Percentiles rank a stretch among this genome's conserved stretches.
Conservation (phyloP, 768 basidiomycete genomes). For the Rhizopogon vesiculosus region DNA sequence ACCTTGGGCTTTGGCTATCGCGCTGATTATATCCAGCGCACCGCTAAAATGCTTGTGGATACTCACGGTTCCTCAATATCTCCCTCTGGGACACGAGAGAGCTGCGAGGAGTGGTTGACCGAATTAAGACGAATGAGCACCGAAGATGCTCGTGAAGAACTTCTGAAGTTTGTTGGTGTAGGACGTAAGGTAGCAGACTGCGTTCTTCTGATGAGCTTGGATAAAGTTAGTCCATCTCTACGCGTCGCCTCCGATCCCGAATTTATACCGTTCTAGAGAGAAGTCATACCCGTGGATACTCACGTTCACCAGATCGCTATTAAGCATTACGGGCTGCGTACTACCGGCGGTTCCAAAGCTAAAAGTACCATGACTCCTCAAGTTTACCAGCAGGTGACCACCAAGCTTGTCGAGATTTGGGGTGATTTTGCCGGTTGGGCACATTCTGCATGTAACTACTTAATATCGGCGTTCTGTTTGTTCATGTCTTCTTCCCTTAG, state of each 20-base stretch:
- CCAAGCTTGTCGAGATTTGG: slow-evolving; percentile 63
- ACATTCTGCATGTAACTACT: slow-evolving; percentile 55
- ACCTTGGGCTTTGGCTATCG: slow-evolving; percentile 93
- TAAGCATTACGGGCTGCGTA: slow-evolving; percentile 69
- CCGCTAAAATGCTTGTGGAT: slow-evolving; percentile 73
- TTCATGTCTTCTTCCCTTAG: slow-evolving; percentile 27
- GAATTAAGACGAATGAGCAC: slow-evolving; percentile 47
- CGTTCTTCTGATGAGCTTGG: slow-evolving; percentile 84
- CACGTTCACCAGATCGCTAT: slow-evolving; percentile 89
- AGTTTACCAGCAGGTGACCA: slow-evolving; percentile 68
- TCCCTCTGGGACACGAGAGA: slow-evolving; percentile 27
- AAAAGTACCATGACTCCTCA: slow-evolving; percentile 70
- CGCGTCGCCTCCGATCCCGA: not conserved
- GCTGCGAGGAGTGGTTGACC: slow-evolving; percentile 57
- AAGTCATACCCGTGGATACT: slow-evolving; percentile 92
- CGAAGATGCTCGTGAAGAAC: slow-evolving; percentile 60
- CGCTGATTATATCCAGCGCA: slow-evolving; percentile 82
- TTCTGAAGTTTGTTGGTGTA: slow-evolving; percentile 84
- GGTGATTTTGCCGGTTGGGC: slow-evolving; percentile 89
- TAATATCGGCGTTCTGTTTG: not conserved
- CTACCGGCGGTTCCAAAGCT: slow-evolving; percentile 27
- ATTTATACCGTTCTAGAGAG: slow-evolving; percentile 41
- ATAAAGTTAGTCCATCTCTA: slow-evolving; percentile 55
- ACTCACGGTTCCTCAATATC: slow-evolving; percentile 30
- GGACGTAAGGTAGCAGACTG: slow-evolving; percentile 98